Percentiles rank a stretch among this genome's conserved stretches.
These are phyloP conservation scores for Panellus pusillus DNA, from an alignment of 768 basidiomycete genomes.

Conservation along the genomic window DNA sequence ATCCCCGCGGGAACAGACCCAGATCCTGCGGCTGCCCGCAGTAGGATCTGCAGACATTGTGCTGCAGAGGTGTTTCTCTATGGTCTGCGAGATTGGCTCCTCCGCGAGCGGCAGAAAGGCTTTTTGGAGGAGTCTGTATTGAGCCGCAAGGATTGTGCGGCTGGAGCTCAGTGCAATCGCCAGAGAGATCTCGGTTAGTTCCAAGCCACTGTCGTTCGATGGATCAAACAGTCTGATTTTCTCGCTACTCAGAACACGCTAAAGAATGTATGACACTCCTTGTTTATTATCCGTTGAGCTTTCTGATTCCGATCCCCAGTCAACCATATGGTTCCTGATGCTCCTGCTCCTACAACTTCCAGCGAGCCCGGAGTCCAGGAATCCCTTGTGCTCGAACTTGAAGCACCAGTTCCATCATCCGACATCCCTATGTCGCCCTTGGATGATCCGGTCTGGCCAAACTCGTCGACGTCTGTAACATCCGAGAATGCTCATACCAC, in stretches of 20 bases:
- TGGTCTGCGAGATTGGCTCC: constrained; percentile 82
- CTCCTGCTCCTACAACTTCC: not conserved
- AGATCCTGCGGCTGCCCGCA: constrained; percentile 57
- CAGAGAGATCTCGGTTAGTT: constrained; percentile 69
- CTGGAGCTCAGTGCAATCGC: constrained; percentile 56
- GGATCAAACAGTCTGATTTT: not conserved
- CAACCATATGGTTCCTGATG: constrained; percentile 36
- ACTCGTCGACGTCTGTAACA: too few relatives aligned
- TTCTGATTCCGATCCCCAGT: constrained; percentile 26
- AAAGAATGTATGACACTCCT: constrained; percentile 61
- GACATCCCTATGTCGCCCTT: not conserved
- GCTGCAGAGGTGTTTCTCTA: constrained; percentile 74
- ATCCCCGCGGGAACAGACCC: constrained; percentile 57
- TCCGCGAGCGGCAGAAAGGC: constrained; percentile 72
- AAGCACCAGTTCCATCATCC: constrained; percentile 47
- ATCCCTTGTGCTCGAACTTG: constrained; percentile 55
- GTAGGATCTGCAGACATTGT: constrained; percentile 67
- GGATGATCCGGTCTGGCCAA: too few relatives aligned
- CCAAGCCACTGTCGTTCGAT: not conserved
- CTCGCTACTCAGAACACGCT: constrained; percentile 54
- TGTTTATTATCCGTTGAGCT: not conserved
- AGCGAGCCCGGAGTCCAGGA: constrained; percentile 4
- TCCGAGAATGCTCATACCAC: too few relatives aligned
- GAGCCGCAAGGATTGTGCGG: constrained; percentile 66
- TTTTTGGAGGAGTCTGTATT: constrained; percentile 55